These are phyloP conservation scores for Fusarium acutatum DNA, from an alignment of 2,329 filamentous ascomycete species.

Conservation along the genomic window DNA sequence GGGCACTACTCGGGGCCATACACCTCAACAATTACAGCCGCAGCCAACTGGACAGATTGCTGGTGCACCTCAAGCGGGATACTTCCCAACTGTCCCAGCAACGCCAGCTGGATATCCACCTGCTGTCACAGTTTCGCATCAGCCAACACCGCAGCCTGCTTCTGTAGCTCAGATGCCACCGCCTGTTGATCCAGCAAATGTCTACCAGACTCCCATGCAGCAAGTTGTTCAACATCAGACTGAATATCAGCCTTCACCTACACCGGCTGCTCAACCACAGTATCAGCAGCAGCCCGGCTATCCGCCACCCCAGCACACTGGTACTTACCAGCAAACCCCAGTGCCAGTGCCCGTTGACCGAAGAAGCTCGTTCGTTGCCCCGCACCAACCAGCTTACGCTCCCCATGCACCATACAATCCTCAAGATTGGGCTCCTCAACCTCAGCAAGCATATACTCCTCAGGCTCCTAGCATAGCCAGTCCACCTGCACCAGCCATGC, in stretches of 20 bases:
- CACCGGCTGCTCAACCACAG: not conserved
- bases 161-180: not conserved
- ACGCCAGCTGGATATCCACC: not conserved
- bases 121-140: not conserved
- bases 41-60: not conserved
- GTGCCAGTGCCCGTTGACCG: not conserved
- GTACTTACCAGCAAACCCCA: not conserved
- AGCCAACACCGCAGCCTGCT: not conserved
- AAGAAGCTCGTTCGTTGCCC: not conserved
- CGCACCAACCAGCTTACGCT: not conserved
- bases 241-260: not conserved
- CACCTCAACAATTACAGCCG: not conserved
- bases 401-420: conserved; percentile 16
- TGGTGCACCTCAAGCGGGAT: not conserved
- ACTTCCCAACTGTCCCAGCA: not conserved
- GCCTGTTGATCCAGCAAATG: not conserved
- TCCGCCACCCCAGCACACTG: not conserved
- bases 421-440: conserved; percentile 15
- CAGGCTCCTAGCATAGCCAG: rapidly evolving
- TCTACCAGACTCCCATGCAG: not conserved
- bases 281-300: not conserved
- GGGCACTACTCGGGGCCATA: not conserved
- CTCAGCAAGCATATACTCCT: not conserved
- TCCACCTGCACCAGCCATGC: not conserved
- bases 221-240: not conserved